These are phyloP conservation scores for Neurospora discreta DNA, from an alignment of 495 filamentous ascomycete genomes.

Conservation along the genomic window DNA sequence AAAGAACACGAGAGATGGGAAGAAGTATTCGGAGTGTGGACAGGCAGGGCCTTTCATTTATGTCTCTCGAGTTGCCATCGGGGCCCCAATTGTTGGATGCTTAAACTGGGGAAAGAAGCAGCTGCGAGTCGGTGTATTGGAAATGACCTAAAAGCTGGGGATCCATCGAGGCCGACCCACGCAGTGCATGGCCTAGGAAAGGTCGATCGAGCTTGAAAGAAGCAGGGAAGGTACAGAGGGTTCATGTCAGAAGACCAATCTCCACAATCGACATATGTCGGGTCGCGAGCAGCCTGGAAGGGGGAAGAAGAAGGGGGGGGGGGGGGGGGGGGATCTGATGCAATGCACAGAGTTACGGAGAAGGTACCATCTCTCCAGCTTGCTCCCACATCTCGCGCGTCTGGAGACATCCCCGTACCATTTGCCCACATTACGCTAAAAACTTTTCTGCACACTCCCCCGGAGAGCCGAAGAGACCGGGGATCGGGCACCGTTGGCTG, in stretches of 20 bases:
- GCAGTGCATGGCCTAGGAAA: neutral
- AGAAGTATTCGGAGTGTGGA: neutral
- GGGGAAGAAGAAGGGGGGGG: neutral
- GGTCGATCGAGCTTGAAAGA: neutral
- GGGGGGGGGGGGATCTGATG: neutral
- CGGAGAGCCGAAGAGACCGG: neutral
- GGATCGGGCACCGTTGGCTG: neutral
- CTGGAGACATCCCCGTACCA: neutral
- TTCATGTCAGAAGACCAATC: neutral
- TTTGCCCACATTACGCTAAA: neutral
- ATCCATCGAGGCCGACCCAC: neutral
- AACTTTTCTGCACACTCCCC: neutral
- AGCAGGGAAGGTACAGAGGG: neutral
- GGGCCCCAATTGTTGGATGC: neutral
- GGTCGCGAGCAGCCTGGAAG: neutral
- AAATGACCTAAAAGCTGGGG: neutral
- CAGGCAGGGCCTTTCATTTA: neutral
- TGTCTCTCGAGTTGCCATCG: neutral
- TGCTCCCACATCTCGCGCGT: neutral
- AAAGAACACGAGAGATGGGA: neutral
- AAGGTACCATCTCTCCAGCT: neutral
- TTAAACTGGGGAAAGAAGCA: neutral
- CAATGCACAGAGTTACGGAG: neutral
- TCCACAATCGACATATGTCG: neutral
- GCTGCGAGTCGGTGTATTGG: neutral